Evolutionary conservation across 805 yeast species (phyloP).

Genomic region (Yamadazyma sp.): DNA sequence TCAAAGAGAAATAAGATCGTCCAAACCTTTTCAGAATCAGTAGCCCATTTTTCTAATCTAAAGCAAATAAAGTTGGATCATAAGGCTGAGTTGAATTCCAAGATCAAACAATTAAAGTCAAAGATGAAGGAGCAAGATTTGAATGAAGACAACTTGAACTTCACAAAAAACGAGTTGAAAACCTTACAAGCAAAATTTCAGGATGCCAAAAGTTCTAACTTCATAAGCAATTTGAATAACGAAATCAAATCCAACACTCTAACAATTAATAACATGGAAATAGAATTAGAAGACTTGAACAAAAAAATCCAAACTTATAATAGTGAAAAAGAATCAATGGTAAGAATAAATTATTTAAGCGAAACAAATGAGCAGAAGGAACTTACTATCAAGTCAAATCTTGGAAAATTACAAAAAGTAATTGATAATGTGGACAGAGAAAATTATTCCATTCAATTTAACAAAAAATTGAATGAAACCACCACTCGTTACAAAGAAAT

Average conservation of each 20-base stretch:
- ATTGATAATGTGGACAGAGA: neutral
- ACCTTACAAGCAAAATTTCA: constrained; percentile 34
- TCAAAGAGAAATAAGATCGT: constrained; percentile 6
- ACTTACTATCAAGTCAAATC: neutral
- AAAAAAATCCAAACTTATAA: constrained; percentile 9
- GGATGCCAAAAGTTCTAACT: constrained; percentile 4
- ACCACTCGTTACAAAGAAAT: neutral
- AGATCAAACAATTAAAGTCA: constrained; percentile 6
- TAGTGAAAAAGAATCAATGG: constrained; percentile 9
- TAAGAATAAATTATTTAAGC: constrained; percentile 12
- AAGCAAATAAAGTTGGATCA: constrained; percentile 5
- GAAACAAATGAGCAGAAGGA: constrained; percentile 12
- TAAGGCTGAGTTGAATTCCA: constrained; percentile 4
- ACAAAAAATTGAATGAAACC: neutral
- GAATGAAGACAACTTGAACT: constrained; percentile 38
- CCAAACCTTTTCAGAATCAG: constrained; percentile 4
- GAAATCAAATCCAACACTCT: constrained; percentile 10
- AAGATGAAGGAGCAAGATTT: constrained; percentile 35
- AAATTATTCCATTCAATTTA: constrained; percentile 4
- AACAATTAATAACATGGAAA: constrained; percentile 24
- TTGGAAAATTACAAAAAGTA: constrained; percentile 3
- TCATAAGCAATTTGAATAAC: constrained; percentile 3
- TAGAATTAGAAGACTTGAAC: constrained; percentile 9
- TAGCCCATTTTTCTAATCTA: constrained; percentile 9
- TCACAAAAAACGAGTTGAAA: constrained; percentile 42